Evolutionary conservation across 179 eudicot genomes (phyloP), one percentile per base, ranked within the genome.

Genomic region (Kewa caespitosa): DNA sequence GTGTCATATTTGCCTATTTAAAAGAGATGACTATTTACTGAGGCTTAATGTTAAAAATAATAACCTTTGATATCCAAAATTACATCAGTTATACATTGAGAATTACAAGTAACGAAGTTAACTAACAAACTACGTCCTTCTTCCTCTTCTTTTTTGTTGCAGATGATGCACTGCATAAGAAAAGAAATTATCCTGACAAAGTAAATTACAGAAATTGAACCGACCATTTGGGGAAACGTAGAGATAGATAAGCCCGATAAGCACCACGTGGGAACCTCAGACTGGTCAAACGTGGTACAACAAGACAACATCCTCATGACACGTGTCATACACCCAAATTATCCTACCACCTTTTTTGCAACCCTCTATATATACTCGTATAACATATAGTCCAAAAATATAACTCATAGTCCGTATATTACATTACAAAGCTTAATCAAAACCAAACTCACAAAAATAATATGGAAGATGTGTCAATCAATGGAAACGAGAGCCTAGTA

Each of bases 381-480:
- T 33, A 31, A 37, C 70, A 25, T 17, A 38, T 23, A 41, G 23
- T 14, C 28, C 43, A 28, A 4, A 38, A 27, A 36, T n/a, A n/a
- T n/a, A n/a, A n/a, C n/a, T n/a, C n/a, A n/a, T n/a, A n/a, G n/a
- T n/a, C n/a, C n/a, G n/a, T n/a, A n/a, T n/a, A n/a, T n/a, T n/a
- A n/a, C n/a, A n/a, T n/a, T n/a, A n/a, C 46, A 66, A 22, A 66
- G 57, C 57, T 18, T 50, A 50, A 11, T 43, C 50, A 3, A 11
- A 43, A 32, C 7, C 10, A 8, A 31, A 38, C 10, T 37, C 60
- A n/a, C 11, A 22, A 22, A 27, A 6, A 71, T 23, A 50, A 46
- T 63, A 80, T 80, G 83, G 83, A 81, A 25, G 83, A 81, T 67
- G 39, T 38, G n/a, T 73, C 13, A 22, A 30, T 67, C n/a, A n/a